A percentile compares a stretch with the other conserved stretches of the same genome.
Conservation (phyloP, 148 eudicot species). For the Vaccinium darrowii region DNA sequence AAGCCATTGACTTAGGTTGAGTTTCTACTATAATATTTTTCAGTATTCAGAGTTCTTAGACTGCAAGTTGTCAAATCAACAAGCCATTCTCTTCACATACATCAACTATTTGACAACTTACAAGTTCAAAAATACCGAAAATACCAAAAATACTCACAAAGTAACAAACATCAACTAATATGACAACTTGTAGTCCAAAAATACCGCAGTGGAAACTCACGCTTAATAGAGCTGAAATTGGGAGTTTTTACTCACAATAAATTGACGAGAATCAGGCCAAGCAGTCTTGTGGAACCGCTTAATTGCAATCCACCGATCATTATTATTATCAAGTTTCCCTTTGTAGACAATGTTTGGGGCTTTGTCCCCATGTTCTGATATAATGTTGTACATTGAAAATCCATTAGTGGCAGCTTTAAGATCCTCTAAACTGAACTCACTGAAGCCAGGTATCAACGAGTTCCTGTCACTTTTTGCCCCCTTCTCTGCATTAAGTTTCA, state of each 20-base stretch:
- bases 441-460: conserved; percentile 35
- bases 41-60: too few relatives aligned
- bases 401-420: conserved; percentile 52
- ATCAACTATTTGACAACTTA: too few relatives aligned
- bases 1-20: background rate
- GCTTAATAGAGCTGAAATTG: background rate
- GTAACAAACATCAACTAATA: too few relatives aligned
- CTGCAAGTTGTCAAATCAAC: too few relatives aligned
- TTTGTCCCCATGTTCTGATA: conserved; percentile 64
- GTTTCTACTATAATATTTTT: too few relatives aligned
- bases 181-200: too few relatives aligned
- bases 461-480: conserved; percentile 31
- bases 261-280: conserved; percentile 68
- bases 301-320: conserved; percentile 42
- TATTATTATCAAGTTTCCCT: conserved; percentile 31
- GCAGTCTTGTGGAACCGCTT: conserved; percentile 58
- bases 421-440: conserved; percentile 52
- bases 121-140: too few relatives aligned
- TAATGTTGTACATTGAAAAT: conserved; percentile 45
- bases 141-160: too few relatives aligned
- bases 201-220: background rate
- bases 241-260: conserved; percentile 32
- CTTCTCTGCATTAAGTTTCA: conserved; percentile 30
- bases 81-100: too few relatives aligned
- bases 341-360: conserved; percentile 63